These are phyloP conservation scores for Amanita polypyramis DNA, from an alignment of 768 basidiomycete species.

Conservation along the genomic window DNA sequence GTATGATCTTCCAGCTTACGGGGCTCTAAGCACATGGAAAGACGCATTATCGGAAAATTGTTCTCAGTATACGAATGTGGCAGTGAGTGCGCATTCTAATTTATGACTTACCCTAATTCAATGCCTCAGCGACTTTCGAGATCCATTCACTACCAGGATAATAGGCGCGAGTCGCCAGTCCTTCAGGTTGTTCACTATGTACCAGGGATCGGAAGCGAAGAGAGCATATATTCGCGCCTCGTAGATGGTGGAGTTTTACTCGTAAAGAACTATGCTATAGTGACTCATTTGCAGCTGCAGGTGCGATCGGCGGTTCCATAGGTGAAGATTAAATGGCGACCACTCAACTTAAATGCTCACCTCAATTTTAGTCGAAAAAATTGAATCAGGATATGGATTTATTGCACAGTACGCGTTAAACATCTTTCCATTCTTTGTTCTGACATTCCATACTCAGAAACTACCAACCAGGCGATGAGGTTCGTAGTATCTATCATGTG, in stretches of 20 bases:
- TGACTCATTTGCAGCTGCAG: slow-evolving; percentile 21
- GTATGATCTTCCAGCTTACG: neutral
- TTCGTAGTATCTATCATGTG: slow-evolving; percentile 14
- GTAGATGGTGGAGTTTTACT: slow-evolving; percentile 33
- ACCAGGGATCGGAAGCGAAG: slow-evolving; percentile 47
- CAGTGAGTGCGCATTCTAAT: slow-evolving; percentile 25
- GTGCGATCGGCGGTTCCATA: slow-evolving; percentile 51
- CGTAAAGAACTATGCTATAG: neutral
- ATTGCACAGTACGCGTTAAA: slow-evolving; percentile 54
- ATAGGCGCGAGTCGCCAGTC: slow-evolving; percentile 29
- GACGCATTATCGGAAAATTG: slow-evolving; percentile 42
- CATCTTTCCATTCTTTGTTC: neutral
- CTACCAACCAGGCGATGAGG: slow-evolving; percentile 64
- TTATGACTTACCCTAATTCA: neutral
- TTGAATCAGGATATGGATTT: slow-evolving; percentile 74
- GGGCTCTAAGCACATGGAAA: slow-evolving; percentile 52
- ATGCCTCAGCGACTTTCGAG: slow-evolving; percentile 39
- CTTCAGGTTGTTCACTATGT: slow-evolving; percentile 60
- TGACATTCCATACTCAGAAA: slow-evolving; percentile 32
- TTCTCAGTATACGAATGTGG: slow-evolving; percentile 44
- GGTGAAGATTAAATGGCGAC: slow-evolving; percentile 25
- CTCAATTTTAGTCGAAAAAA: slow-evolving; percentile 43
- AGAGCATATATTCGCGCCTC: slow-evolving; percentile 46
- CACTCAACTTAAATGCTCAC: slow-evolving; percentile 2
- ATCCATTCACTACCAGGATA: slow-evolving; percentile 39